Conservation (phyloP, 1,284 basidiomycete genomes). For the Boletus nobilissimus region DNA sequence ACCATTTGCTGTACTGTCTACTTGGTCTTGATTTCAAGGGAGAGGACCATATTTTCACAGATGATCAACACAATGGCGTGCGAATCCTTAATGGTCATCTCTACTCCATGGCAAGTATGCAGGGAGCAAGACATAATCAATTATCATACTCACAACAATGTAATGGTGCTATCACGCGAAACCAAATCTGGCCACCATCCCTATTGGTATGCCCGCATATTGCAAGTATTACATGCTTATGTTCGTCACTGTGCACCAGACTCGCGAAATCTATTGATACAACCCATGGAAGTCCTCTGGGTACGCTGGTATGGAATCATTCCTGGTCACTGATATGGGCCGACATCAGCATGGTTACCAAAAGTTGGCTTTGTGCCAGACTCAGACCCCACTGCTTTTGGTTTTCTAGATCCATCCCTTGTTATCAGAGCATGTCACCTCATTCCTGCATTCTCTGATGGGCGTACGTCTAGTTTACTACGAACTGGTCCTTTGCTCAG, state of each 20-base stretch:
- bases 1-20: slow-evolving; percentile 15
- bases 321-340: slow-evolving; percentile 31
- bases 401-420: slow-evolving; percentile 4
- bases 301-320: slow-evolving; percentile 50
- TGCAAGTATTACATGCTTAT: slow-evolving; percentile 40
- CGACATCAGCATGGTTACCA: slow-evolving; percentile 40
- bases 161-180: slow-evolving; percentile 50
- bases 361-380: slow-evolving; percentile 48
- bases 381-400: slow-evolving; percentile 46
- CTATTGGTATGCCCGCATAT: slow-evolving; percentile 35
- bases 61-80: slow-evolving; percentile 28
- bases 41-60: slow-evolving; percentile 20
- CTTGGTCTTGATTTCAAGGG: slow-evolving; percentile 9
- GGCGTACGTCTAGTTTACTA: slow-evolving; percentile 13
- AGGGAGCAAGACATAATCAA: slow-evolving; percentile 53
- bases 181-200: slow-evolving; percentile 30
- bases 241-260: slow-evolving; percentile 29
- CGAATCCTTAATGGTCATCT: slow-evolving; percentile 43
- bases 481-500: slow-evolving; percentile 10
- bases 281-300: slow-evolving; percentile 49
- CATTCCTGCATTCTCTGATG: slow-evolving; percentile 47
- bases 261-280: slow-evolving; percentile 3
- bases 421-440: slow-evolving; percentile 50
- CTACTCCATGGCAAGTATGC: slow-evolving; percentile 44
- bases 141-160: slow-evolving; percentile 28